These are phyloP conservation scores for Xylariomycetidae sp. DNA, from an alignment of 2,329 filamentous ascomycete species.

Conservation along the genomic window DNA sequence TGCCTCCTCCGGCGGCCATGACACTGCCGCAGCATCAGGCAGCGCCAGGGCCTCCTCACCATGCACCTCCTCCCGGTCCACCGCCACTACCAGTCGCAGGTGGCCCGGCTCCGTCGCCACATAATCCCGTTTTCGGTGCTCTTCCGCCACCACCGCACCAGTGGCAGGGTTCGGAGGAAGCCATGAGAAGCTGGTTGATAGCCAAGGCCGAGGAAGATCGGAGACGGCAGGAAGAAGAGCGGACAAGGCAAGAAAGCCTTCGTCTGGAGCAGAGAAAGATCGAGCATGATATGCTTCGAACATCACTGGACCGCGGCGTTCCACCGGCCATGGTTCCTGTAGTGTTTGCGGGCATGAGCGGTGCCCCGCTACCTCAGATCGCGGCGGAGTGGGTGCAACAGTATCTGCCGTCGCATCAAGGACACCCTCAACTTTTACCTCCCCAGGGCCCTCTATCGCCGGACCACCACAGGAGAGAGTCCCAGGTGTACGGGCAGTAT, in stretches of 20 bases:
- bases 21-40: constrained; percentile 42
- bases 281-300: constrained; percentile 66
- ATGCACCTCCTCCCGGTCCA: constrained; percentile 19
- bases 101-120: constrained; percentile 27
- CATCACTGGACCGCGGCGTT: constrained; percentile 63
- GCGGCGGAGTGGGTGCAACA: constrained; percentile 65
- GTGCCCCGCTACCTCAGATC: constrained; percentile 53
- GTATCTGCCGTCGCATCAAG: constrained; percentile 48
- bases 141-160: constrained; percentile 60
- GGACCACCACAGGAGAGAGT: constrained; percentile 50
- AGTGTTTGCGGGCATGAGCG: constrained; percentile 67
- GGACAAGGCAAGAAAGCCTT: constrained; percentile 55
- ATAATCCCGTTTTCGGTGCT: constrained; percentile 40
- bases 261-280: constrained; percentile 66
- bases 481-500: constrained; percentile 38
- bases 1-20: constrained; percentile 64
- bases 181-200: constrained; percentile 64
- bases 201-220: constrained; percentile 70
- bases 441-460: constrained; percentile 46
- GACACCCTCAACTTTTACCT: constrained; percentile 45
- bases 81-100: constrained; percentile 26
- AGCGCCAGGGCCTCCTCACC: constrained; percentile 24
- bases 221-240: constrained; percentile 69
- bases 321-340: constrained; percentile 69
- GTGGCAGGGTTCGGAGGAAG: constrained; percentile 63